These are phyloP conservation scores for Fraxinus dipetala DNA, from an alignment of 305 asterid genomes.

Conservation along the genomic window DNA sequence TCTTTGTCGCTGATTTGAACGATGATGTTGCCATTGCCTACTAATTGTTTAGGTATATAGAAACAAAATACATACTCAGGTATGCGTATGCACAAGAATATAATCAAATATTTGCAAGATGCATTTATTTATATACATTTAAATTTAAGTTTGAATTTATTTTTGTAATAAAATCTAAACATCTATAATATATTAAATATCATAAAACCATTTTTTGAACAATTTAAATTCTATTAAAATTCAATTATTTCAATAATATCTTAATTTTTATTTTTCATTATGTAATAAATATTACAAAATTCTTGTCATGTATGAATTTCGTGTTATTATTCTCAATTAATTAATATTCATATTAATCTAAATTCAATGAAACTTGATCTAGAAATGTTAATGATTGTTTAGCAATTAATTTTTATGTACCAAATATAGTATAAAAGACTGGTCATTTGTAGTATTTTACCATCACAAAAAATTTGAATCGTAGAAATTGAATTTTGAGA, in stretches of 20 bases:
- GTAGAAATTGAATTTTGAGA: no score
- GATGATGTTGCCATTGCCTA: constrained; percentile 45
- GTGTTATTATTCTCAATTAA: no score
- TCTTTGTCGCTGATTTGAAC: constrained; percentile 39
- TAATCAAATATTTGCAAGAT: background rate
- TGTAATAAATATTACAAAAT: no score
- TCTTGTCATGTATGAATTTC: no score
- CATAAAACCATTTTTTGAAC: background rate
- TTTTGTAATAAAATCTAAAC: background rate
- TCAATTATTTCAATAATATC: background rate
- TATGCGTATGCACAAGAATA: constrained; percentile 7
- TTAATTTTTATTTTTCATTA: no score
- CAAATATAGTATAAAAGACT: no score
- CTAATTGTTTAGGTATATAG: background rate
- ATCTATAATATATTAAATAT: no score
- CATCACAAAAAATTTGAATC: background rate
- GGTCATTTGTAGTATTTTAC: background rate
- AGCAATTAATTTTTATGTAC: no score
- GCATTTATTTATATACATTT: background rate
- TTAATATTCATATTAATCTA: no score
- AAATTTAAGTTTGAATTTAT: background rate
- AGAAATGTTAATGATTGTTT: no score
- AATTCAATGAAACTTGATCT: no score
- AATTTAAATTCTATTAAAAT: no score
- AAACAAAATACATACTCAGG: background rate